These are phyloP conservation scores for Diatrype stigma DNA, from an alignment of 2,329 filamentous ascomycete genomes.

Conservation along the genomic window DNA sequence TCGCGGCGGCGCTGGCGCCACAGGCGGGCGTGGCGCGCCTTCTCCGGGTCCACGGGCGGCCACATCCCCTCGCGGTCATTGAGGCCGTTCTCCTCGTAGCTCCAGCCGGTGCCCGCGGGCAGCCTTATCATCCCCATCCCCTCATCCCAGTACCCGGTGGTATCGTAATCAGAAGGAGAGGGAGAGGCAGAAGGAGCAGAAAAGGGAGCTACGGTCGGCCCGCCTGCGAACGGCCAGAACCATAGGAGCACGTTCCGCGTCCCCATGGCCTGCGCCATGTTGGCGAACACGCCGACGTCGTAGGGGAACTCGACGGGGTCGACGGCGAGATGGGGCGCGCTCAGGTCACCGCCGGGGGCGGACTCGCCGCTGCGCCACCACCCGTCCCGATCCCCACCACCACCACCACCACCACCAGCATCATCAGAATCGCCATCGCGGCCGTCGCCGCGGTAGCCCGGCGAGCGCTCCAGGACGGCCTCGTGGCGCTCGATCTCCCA, in stretches of 20 bases:
- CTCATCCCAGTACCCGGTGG: too few species aligned
- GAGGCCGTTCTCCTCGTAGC: conserved; percentile 72
- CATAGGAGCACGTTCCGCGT: conserved; percentile 61
- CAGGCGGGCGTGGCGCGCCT: conserved; percentile 40
- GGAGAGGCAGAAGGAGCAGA: conserved; percentile 5
- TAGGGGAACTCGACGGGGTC: conserved; percentile 74
- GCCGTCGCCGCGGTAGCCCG: conserved; percentile 35
- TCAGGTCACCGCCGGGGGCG: too few species aligned
- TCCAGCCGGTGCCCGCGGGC: conserved; percentile 44
- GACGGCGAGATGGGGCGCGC: too few species aligned
- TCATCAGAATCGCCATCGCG: too few species aligned
- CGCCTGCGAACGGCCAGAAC: conserved; percentile 63
- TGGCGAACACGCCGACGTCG: conserved; percentile 70
- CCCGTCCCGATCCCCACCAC: conserved; percentile 27
- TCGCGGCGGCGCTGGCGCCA: conserved; percentile 32
- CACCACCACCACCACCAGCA: too few species aligned
- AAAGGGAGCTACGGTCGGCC: conserved; percentile 36
- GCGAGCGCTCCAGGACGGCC: conserved; percentile 45
- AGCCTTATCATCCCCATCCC: too few species aligned
- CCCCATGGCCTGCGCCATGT: conserved; percentile 74
- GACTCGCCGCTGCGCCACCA: too few species aligned
- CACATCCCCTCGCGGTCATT: conserved; percentile 60
- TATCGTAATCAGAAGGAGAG: too few species aligned
- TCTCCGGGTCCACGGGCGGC: conserved; percentile 62
- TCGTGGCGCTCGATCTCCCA: conserved; percentile 69